Evolutionary conservation across 768 basidiomycete species (phyloP).

Genomic region (Termitomyces sp.): DNA sequence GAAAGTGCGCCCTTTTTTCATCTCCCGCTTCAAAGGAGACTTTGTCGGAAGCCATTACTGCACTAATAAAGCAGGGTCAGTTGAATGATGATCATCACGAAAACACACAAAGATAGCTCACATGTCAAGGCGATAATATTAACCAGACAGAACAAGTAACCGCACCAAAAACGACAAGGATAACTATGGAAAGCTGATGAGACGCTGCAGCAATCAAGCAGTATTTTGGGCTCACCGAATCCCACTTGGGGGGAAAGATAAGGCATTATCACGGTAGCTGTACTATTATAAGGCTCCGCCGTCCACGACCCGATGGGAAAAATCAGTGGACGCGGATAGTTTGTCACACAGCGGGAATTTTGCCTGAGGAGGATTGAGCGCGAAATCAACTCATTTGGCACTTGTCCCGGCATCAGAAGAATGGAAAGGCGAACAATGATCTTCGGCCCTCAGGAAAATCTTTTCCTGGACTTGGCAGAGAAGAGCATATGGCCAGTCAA

Average conservation of each 20-base stretch:
- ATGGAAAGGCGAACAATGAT: neutral
- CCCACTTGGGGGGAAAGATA: neutral
- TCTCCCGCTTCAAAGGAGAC: neutral
- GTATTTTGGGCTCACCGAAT: neutral
- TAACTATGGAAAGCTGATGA: neutral
- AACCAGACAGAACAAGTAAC: neutral
- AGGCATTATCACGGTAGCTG: neutral
- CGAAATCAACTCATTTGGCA: neutral
- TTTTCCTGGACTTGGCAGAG: neutral
- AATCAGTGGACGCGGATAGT: neutral
- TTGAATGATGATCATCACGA: neutral
- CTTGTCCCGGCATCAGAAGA: neutral
- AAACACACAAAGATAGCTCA: neutral
- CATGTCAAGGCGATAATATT: neutral
- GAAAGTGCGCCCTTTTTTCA: neutral
- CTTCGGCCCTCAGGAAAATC: neutral
- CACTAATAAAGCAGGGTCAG: neutral
- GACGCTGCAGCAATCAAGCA: neutral
- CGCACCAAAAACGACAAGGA: neutral
- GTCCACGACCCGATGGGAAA: neutral
- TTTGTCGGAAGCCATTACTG: neutral
- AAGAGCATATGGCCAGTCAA: neutral
- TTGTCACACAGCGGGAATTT: conserved; percentile 1
- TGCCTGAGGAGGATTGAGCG: neutral
- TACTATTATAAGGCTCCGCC: neutral